phyloP scores from a whole-genome alignment of 768 basidiomycete species.

The Russula emetica region DNA sequence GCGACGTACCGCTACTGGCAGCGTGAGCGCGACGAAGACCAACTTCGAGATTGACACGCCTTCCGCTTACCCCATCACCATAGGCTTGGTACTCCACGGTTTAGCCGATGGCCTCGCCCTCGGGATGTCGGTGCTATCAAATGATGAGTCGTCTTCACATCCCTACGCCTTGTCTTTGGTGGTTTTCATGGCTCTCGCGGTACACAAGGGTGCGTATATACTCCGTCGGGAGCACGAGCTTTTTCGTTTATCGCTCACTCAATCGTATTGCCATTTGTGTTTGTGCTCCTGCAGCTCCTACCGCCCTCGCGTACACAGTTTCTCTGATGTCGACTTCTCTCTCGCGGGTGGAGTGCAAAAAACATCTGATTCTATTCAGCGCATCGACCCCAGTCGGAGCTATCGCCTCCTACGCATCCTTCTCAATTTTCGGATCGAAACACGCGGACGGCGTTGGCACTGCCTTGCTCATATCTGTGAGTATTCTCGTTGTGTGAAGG shows the following conservation, averaged over 20 bases:
- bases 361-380: conserved; percentile 73
- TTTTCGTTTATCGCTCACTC: not conserved
- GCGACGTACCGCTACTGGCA: not conserved
- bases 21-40: conserved; percentile 18
- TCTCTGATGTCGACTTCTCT: conserved; percentile 78
- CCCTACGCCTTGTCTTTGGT: conserved; percentile 62
- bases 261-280: not conserved
- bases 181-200: conserved; percentile 84
- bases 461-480: conserved; percentile 78
- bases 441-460: conserved; percentile 61
- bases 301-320: conserved; percentile 82
- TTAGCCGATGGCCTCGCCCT: conserved; percentile 90
- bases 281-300: conserved; percentile 58
- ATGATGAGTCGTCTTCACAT: conserved; percentile 30
- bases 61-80: conserved; percentile 65
- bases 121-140: conserved; percentile 64
- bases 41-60: conserved; percentile 28
- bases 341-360: conserved; percentile 61
- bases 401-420: conserved; percentile 64
- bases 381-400: conserved; percentile 82
- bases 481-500: conserved; percentile 5
- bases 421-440: conserved; percentile 50
- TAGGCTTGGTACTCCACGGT: conserved; percentile 84
- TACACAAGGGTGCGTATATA: conserved; percentile 72
- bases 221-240: not conserved